Evolutionary conservation across 2,329 filamentous ascomycete species (phyloP).

Genomic region (Podosphaera aphanis): DNA sequence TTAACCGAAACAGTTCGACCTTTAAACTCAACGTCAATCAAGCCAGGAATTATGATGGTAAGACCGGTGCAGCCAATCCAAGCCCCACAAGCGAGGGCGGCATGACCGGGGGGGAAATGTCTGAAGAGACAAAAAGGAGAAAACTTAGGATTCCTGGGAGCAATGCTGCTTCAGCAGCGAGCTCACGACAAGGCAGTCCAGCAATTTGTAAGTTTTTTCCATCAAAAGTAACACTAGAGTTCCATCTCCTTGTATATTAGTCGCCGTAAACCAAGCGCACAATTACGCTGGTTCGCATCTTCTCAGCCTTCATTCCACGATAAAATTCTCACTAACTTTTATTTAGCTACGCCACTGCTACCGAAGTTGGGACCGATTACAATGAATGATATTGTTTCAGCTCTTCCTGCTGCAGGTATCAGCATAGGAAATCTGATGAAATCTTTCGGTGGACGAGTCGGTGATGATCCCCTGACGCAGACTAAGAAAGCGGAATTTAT

Average conservation of each 20-base stretch:
- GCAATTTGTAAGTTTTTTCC: constrained; percentile 11
- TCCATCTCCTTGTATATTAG: neutral
- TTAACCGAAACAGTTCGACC: constrained; percentile 13
- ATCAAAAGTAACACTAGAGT: constrained; percentile 5
- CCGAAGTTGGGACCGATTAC: constrained; percentile 19
- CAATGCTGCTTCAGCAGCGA: constrained; percentile 24
- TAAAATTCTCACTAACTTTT: neutral
- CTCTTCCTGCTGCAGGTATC: constrained; percentile 29
- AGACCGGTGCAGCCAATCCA: constrained; percentile 11
- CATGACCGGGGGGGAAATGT: constrained; percentile 44
- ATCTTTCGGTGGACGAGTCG: constrained; percentile 28
- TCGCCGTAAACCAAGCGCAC: neutral
- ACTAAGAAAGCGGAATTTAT: constrained; percentile 34
- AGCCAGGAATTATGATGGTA: constrained; percentile 13
- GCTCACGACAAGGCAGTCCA: constrained; percentile 39
- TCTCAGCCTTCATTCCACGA: too few species aligned
- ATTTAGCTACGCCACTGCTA: neutral
- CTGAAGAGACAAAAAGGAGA: constrained; percentile 35
- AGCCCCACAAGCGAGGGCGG: constrained; percentile 48
- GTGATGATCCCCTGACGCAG: constrained; percentile 22
- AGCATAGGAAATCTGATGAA: constrained; percentile 29
- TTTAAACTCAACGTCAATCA: constrained; percentile 12
- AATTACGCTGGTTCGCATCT: neutral
- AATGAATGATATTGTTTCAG: constrained; percentile 28
- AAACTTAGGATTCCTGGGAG: constrained; percentile 26